Evolutionary conservation across 306 rosid species (phyloP), one percentile per base, ranked within the genome.

Genomic region (Delonix regia): DNA sequence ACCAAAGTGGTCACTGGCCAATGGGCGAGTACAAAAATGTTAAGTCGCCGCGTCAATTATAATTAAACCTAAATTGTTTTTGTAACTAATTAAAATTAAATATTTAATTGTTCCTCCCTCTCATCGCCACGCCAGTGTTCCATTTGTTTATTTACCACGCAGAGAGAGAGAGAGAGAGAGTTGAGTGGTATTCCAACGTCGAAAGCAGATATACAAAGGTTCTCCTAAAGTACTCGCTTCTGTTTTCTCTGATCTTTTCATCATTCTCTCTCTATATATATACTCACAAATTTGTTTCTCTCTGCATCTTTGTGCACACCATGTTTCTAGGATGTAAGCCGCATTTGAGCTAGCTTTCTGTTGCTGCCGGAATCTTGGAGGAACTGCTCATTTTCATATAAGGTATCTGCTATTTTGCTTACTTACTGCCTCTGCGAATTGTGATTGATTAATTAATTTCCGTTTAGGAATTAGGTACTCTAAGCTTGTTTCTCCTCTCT

Each of bases 151-250:
- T 7, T 55, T n/a, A 7, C 27, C 15, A 11, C 1, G 21, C 4
- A 7, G 4, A 36, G 18, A 86, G 24, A n/a, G 57, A 45, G 30
- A 53, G 79, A 56, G 79, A 51, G 42, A 70, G 48, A 76, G 39
- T 55, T 41, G 42, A 67, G 90, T 84, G 94, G 86, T 84, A 72
- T 83, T 86, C 94, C 92, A 59, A 86, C 92, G 92, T 85, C 86
- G 84, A 85, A 83, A 91, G 93, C 87, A 84, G 48, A 76, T 61
- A 70, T 0, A 0, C 30, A 68, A 79, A 79, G 41, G 51, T 68
- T 63, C 39, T 44, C 71, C 57, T 57, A 10, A 73, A 55, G 60
- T 73, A 28, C 45, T 74, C 56, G 65, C 45, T 61, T 56, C 13
- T 21, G 7, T 16, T 34, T 24, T 16, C 41, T 49, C 19, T 42